Base-by-base conservation (phyloP, 176 grass and related monocot species). In the Cenchrus americanus region DNA sequence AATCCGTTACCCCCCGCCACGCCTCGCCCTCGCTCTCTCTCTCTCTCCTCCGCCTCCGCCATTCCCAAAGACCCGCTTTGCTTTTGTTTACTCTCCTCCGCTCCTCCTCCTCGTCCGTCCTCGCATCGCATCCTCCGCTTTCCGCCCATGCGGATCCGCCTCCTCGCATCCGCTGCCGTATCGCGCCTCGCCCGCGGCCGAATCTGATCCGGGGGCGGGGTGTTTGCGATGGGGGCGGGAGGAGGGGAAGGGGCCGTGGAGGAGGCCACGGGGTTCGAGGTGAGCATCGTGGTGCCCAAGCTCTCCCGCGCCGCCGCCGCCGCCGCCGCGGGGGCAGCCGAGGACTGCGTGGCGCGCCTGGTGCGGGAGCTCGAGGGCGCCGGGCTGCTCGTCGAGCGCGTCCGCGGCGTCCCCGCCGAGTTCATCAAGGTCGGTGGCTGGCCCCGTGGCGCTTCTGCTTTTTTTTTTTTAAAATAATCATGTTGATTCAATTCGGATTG, bases 261-360 rank as follows among this genome's bases (percentile, higher is more conserved):
- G 50, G 95, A 89, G 87, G 86, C 83, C 63, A 92, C 88, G 76
- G 91, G 40, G 5, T 94, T 89, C 90, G 93, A 99, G 89, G 78
- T 99, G 24, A 78, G 76, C 42, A 88, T 95, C 80, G 96, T 92
- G 10, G 76, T 95, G 84, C 91, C 96, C 71, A 98, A 92, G 89
- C 76, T 83, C 61, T 63, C 83, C 58, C 81, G 80, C 68, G 17
- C 77, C 55, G 89, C 81, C 55, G 89, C 77, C 14, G 41, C 78
- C 27, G 27, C 27, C 27, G 27, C 27, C 23, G 83, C 52, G 15
- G 49, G 52, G 14, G 5, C 27, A 26, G 41, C 22, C 5, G 65
- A 79, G 3, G 88, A 92, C 81, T 95, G 93, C 79, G 80, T 98
- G 37, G 93, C 91, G 87, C 87, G 69, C 1, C 79, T 95, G 1